Evolutionary conservation across 2,329 filamentous ascomycete species (phyloP).

Genomic region (Xylaria digitata): DNA sequence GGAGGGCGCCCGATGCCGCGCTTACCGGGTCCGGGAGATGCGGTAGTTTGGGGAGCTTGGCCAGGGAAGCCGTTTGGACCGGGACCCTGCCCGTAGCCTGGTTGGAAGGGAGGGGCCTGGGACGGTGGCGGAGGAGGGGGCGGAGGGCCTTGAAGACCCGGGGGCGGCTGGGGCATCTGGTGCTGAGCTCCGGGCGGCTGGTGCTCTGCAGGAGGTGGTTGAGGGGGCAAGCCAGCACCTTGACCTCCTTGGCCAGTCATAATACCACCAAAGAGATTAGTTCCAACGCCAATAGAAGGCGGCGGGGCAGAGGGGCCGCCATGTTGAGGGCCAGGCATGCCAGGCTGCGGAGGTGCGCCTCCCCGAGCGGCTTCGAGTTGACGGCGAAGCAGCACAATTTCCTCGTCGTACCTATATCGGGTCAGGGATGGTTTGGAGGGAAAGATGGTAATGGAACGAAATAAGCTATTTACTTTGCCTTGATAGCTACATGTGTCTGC

Average conservation of each 20-base stretch:
- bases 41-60: constrained; percentile 84
- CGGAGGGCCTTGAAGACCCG: constrained; percentile 69
- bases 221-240: constrained; percentile 84
- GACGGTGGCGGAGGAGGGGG: constrained; percentile 69
- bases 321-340: constrained; percentile 77
- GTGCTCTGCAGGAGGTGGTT: constrained; percentile 71
- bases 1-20: constrained; percentile 74
- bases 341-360: constrained; percentile 63
- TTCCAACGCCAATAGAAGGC: constrained; percentile 90
- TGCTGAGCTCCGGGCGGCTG: constrained; percentile 62
- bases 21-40: constrained; percentile 85
- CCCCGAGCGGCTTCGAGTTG: constrained; percentile 84
- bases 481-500: constrained; percentile 86
- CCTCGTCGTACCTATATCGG: constrained; percentile 84
- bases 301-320: constrained; percentile 82
- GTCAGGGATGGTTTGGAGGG: constrained; percentile 17
- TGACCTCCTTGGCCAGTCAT: constrained; percentile 90
- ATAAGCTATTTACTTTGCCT: constrained; percentile 79
- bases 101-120: constrained; percentile 77
- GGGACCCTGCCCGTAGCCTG: constrained; percentile 70
- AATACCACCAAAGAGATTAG: constrained; percentile 93
- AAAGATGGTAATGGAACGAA: background rate
- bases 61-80: constrained; percentile 78
- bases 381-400: constrained; percentile 84
- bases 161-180: constrained; percentile 81